A percentile compares a stretch with the other conserved stretches of the same genome.
Evolutionary conservation across 1,139 yeast species (phyloP).

Genomic region (Pneumocystis oryctolagi): DNA sequence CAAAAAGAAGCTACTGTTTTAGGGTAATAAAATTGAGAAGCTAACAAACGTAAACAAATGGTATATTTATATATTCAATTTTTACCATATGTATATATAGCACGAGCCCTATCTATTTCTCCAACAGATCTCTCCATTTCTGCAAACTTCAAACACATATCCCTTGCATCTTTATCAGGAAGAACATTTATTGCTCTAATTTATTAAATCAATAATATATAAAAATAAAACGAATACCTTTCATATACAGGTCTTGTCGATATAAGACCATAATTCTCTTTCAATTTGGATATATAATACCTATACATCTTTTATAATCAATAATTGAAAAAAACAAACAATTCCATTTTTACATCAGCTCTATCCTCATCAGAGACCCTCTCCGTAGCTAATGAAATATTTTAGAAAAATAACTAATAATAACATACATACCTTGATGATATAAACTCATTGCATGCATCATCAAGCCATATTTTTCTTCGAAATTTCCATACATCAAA

Average conservation of each 20-base stretch:
- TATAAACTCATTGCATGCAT: conserved; percentile 33
- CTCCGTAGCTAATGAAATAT: background rate
- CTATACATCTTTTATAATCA: conserved; percentile 20
- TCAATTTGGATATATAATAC: conserved; percentile 23
- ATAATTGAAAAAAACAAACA: background rate
- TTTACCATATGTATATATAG: conserved; percentile 33
- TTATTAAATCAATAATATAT: background rate
- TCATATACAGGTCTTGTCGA: conserved; percentile 31
- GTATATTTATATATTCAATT: background rate
- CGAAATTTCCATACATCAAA: conserved; percentile 47
- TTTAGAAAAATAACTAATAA: background rate
- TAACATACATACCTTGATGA: conserved; percentile 27
- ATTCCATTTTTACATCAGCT: conserved; percentile 16
- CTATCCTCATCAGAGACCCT: conserved; percentile 24
- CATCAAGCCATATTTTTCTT: conserved; percentile 36
- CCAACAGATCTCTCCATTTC: conserved; percentile 33
- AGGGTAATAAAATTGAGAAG: conserved; percentile 34
- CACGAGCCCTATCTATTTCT: conserved; percentile 47
- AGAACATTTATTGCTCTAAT: conserved; percentile 29
- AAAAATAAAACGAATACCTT: conserved; percentile 5
- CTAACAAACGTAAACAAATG: conserved; percentile 24
- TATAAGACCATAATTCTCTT: conserved; percentile 25
- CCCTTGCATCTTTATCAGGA: conserved; percentile 25
- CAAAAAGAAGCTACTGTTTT: conserved; percentile 30
- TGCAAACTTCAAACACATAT: conserved; percentile 30